Base-by-base conservation (phyloP, 1,139 yeast genomes). In the Geotrichum phurueaensis region DNA sequence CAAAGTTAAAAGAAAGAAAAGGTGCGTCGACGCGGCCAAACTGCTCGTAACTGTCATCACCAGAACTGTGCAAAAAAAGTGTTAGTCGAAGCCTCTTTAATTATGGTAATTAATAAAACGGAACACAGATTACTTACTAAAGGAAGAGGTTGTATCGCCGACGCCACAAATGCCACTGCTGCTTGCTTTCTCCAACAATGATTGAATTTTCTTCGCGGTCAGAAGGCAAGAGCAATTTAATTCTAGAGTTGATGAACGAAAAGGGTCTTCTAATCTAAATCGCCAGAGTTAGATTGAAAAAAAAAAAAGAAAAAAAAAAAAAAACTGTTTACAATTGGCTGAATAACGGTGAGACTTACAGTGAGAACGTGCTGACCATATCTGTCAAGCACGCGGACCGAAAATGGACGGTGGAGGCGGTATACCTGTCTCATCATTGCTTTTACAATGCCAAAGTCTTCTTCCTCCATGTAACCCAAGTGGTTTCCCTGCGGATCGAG, bases 151-250 rank as follows among this genome's bases (percentile, higher is more conserved):
- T 89, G 73, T 94, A 94, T 59, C 86, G 77, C 62, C 98, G 79
- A 70, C 98, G 82, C 96, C 96, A 91, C 57, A 87, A 77, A 75
- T 92, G 98, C 97, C 97, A 94, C 66, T 87, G 85, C 73, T 94
- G 98, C 7, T 87, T 84, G 39, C 90, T 83, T 70, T 92, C 97
- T 0, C 98, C 98, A 45, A 92, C 77, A 6, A 80, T 73, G 53
- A 85, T 88, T 10, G 75, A 67, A 56, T 79, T 78, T 47, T 72
- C 65, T 12, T 68, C 68, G 63, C 78, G 80, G n/a, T 67, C 62
- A 9, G 69, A 62, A 0, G 96, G 96, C 55, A 88, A 73, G 45
- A 80, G 78, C 2, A 89, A 84, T 70, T 87, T 87, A 67, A 94
- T 89, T 69, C 87, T 95, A 1, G 97, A 89, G 71, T 94, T 94